Evolutionary conservation across 2,329 filamentous ascomycete species (phyloP).

Genomic region (Pyrenochaeta sp.): DNA sequence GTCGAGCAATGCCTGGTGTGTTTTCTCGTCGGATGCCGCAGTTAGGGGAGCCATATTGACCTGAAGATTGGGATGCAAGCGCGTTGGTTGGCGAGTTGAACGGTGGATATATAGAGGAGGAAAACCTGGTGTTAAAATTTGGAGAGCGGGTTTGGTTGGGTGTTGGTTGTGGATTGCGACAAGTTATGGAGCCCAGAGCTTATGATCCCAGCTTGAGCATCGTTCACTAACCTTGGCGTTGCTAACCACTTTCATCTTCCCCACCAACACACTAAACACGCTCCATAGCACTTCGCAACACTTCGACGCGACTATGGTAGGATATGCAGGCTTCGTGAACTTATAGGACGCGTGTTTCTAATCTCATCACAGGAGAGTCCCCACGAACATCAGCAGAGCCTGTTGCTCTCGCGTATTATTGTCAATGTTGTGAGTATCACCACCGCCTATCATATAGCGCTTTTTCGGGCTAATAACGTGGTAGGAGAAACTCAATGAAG

Average conservation of each 20-base stretch:
- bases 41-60: constrained; percentile 65
- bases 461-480: constrained; percentile 6
- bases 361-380: constrained; percentile 75
- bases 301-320: constrained; percentile 34
- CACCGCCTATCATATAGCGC: constrained; percentile 1
- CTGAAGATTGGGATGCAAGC: not conserved
- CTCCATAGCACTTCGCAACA: constrained; percentile 10
- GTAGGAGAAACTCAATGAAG: constrained; percentile 97
- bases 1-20: constrained; percentile 85
- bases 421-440: constrained; percentile 84
- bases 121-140: not conserved
- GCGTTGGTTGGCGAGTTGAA: not conserved
- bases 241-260: constrained; percentile 37
- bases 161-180: not conserved
- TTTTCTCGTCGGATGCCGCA: constrained; percentile 76
- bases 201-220: constrained; percentile 11
- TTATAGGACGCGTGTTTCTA: constrained; percentile 13
- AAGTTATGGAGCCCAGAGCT: not conserved
- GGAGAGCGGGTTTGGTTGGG: not conserved
- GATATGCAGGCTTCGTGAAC: not conserved
- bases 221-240: constrained; percentile 24
- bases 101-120: not conserved
- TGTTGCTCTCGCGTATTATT: constrained; percentile 93
- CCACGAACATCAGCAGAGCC: constrained; percentile 95
- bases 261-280: constrained; percentile 31